These are phyloP conservation scores for Euphorbia celastroides DNA, from an alignment of 441 rosid genomes.

Conservation along the genomic window DNA sequence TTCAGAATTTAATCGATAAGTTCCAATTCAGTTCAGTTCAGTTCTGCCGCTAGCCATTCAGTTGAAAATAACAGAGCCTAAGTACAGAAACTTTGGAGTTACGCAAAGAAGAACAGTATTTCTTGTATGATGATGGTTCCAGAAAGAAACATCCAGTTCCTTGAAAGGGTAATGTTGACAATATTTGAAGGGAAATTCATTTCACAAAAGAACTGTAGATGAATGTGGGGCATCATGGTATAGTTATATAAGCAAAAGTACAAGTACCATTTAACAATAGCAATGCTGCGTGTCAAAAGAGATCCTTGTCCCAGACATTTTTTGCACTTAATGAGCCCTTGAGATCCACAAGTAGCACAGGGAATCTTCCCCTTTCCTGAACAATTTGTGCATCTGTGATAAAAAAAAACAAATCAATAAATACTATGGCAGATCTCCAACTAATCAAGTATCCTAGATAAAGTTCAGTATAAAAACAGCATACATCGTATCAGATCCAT, in stretches of 20 bases:
- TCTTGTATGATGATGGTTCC: not conserved
- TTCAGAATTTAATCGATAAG: too few relatives aligned
- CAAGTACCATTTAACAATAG: conserved; percentile 65
- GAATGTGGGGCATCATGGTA: not conserved
- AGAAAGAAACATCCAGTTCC: not conserved
- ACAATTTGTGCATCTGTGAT: conserved; percentile 56
- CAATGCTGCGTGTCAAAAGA: conserved; percentile 52
- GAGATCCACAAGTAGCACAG: conserved; percentile 76
- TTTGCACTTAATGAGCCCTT: conserved; percentile 70
- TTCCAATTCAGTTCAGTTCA: too few relatives aligned
- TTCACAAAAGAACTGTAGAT: not conserved
- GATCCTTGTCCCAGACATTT: conserved; percentile 63
- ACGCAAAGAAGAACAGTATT: not conserved
- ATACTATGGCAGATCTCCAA: not conserved
- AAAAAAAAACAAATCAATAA: not conserved
- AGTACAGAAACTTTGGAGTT: not conserved
- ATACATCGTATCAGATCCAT: conserved; percentile 90
- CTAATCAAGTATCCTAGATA: not conserved
- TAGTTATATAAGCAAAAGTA: not conserved
- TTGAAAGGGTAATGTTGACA: not conserved
- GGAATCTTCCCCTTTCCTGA: conserved; percentile 82
- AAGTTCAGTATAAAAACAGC: conserved; percentile 14
- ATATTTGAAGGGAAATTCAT: too few relatives aligned
- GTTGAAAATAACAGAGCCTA: too few relatives aligned
- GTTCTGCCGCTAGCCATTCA: too few relatives aligned